Percentiles rank a stretch among this genome's conserved stretches.
Evolutionary conservation across 164 flowering plant genomes (phyloP).

Genomic region (Euptelea pleiosperma): DNA sequence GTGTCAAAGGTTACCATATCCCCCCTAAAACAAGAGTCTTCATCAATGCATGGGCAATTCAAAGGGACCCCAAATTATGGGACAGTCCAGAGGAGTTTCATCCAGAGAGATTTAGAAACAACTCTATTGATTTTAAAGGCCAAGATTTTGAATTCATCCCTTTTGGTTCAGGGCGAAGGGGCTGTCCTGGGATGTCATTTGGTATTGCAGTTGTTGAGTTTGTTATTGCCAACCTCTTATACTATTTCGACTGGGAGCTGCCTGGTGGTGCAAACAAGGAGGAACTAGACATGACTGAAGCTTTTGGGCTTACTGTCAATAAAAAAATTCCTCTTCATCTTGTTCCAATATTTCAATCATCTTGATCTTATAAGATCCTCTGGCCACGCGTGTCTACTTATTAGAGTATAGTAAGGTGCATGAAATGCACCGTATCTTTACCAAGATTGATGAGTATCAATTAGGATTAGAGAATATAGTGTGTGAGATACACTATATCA

Average conservation of each 20-base stretch:
- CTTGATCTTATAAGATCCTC: too few relatives aligned
- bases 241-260: constrained; percentile 10
- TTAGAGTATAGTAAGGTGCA: too few relatives aligned
- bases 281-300: constrained; percentile 5
- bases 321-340: constrained; percentile 5
- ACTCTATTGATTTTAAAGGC: constrained; percentile 5
- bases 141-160: constrained; percentile 9
- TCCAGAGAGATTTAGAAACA: constrained; percentile 12
- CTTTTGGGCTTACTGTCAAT: constrained; percentile 7
- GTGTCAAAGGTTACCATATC: constrained; percentile 30
- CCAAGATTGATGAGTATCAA: too few relatives aligned
- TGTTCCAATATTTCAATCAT: constrained; percentile 1
- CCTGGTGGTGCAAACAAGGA: constrained; percentile 3
- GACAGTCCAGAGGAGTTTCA: constrained; percentile 6
- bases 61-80: constrained; percentile 13
- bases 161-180: constrained; percentile 14
- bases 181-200: constrained; percentile 14
- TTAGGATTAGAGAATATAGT: too few relatives aligned
- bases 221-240: constrained; percentile 5
- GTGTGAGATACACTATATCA: too few relatives aligned
- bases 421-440: too few relatives aligned
- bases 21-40: constrained; percentile 18
- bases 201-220: constrained; percentile 7
- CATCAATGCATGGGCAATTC: constrained; percentile 14
- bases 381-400: too few relatives aligned